Evolutionary conservation across 495 filamentous ascomycete genomes (phyloP).

Genomic region (Clavariopsis aquatica): DNA sequence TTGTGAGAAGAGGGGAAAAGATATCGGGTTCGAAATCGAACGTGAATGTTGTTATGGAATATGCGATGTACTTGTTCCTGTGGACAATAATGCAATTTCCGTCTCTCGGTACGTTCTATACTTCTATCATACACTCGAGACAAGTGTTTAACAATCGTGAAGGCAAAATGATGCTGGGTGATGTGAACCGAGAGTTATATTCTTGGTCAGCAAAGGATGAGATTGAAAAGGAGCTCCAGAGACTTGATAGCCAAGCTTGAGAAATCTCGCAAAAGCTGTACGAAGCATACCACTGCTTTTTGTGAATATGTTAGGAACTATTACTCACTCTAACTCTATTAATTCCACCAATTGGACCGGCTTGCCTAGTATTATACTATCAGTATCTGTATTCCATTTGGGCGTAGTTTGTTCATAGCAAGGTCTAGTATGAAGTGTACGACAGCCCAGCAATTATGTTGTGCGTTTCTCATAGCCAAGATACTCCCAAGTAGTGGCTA

Average conservation of each 20-base stretch:
- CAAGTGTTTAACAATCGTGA: neutral
- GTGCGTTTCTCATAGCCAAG: neutral
- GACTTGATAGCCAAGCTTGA: too few species aligned
- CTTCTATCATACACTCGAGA: neutral
- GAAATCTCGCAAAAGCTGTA: too few species aligned
- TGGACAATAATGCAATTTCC: slow-evolving; percentile 30
- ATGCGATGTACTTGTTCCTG: slow-evolving; percentile 33
- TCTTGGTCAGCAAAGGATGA: slow-evolving; percentile 31
- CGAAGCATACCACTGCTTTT: too few species aligned
- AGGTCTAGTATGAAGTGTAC: too few species aligned
- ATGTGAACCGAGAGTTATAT: slow-evolving; percentile 17
- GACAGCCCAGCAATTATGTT: neutral
- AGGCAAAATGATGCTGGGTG: slow-evolving; percentile 31
- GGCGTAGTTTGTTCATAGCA: too few species aligned
- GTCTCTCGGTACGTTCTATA: slow-evolving; percentile 27
- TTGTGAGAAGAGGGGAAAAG: slow-evolving; percentile 30
- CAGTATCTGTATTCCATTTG: neutral
- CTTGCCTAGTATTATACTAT: too few species aligned
- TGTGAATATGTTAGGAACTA: too few species aligned
- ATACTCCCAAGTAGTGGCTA: neutral
- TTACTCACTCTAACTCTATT: too few species aligned
- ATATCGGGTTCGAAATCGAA: slow-evolving; percentile 23
- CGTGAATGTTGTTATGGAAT: slow-evolving; percentile 26
- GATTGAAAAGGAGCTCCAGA: slow-evolving; percentile 25
- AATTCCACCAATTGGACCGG: too few species aligned